phyloP scores from a whole-genome alignment of 1,284 basidiomycete genomes.

The Serendipita sp. region DNA sequence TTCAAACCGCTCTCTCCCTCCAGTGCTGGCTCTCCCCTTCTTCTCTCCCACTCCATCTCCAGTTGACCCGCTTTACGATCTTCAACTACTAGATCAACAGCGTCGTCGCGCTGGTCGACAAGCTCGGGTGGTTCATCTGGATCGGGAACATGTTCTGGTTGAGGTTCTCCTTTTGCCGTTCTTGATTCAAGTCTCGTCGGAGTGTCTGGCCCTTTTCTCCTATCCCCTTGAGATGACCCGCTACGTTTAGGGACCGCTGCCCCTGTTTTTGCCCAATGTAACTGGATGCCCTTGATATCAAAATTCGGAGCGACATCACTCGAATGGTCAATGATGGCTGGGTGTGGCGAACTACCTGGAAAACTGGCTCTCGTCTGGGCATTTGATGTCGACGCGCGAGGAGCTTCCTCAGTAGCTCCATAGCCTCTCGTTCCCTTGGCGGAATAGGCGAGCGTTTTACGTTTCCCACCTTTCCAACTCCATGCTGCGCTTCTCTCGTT shows the following conservation, averaged over 20 bases:
- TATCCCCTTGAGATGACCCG: not conserved
- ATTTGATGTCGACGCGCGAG: slow-evolving; percentile 2
- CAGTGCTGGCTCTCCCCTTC: slow-evolving; percentile 38
- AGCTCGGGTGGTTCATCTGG: slow-evolving; percentile 24
- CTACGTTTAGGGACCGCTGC: not conserved
- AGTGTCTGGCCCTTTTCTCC: slow-evolving; percentile 15
- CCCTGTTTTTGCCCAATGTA: not conserved
- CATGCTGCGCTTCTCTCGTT: slow-evolving; percentile 59
- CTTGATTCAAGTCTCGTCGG: slow-evolving; percentile 17
- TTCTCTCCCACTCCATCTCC: slow-evolving; percentile 33
- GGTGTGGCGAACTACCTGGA: not conserved
- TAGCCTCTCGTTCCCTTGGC: slow-evolving; percentile 28
- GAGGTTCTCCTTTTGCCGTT: not conserved
- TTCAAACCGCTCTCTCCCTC: slow-evolving; percentile 24
- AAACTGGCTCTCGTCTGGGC: not conserved
- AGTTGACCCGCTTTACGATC: slow-evolving; percentile 37
- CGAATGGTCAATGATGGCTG: slow-evolving; percentile 10
- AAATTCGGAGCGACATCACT: slow-evolving; percentile 14
- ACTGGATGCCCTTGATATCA: slow-evolving; percentile 6
- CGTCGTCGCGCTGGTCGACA: slow-evolving; percentile 47
- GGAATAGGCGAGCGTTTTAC: slow-evolving; percentile 27
- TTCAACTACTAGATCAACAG: slow-evolving; percentile 65
- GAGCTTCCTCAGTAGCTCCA: slow-evolving; percentile 33
- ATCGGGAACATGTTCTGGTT: slow-evolving; percentile 21
- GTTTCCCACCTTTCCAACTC: slow-evolving; percentile 37